Evolutionary conservation across 495 filamentous ascomycete species (phyloP), one percentile per base, ranked within the genome.

Genomic region (Penicillium samsonianum): DNA sequence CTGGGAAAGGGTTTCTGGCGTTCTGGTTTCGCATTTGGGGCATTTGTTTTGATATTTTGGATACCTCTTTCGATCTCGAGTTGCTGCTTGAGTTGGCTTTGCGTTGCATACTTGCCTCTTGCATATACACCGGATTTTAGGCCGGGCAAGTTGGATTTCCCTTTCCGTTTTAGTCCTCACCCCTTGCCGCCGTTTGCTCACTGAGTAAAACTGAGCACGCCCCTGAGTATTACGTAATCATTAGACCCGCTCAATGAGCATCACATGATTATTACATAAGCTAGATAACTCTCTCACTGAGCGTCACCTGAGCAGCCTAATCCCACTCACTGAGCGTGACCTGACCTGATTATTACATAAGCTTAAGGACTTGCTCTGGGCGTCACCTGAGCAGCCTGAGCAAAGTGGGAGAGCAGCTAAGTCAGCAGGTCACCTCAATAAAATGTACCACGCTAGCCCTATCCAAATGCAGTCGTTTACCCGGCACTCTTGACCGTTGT

Each of bases 101-200:
- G 16, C 10, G 10, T 38, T 35, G 12, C 4, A 35, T 35, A 35
- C 11, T 35, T 35, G 31, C 12, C 12, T 4, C 4, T 31, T 16
- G 33, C 44, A 46, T 46, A 44, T 22, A 44, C 20, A 41, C 38
- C 35, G 35, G 35, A 38, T 38, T 38, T 38, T 40, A 40, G 37
- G 37, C 37, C 37, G 37, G 4, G 35, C 35, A 6, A 40, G 37
- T 1, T 47, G 40, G 63, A 48, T 53, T 69, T 59, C 64, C 58
- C 64, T 65, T 62, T 67, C 61, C 47, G 65, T 62, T 68, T 65
- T 62, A 65, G 65, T 68, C 62, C 65, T 68, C 62, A 65, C 56
- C 59, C 58, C 58, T 68, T 46, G 63, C 65, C 52, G 63, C 66
- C 65, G 62, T 65, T 69, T 64, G 61, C 63, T 66, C 61, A 62